Conservation (phyloP, 2,329 filamentous ascomycete genomes). For the Neonectria ditissima region DNA sequence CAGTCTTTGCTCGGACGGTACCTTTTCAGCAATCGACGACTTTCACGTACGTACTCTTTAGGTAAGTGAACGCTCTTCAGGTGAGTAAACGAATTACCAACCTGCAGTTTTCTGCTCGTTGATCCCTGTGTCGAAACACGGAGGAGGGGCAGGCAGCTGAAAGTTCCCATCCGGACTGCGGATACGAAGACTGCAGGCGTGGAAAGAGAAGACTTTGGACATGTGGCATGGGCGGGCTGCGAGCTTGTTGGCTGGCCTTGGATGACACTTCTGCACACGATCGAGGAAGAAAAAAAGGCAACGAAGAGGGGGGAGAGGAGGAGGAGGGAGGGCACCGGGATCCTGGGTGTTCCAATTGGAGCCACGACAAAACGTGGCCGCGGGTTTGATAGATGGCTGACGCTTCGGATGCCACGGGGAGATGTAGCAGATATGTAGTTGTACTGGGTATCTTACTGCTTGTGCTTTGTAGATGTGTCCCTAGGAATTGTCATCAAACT, state of each 20-base stretch:
- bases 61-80: not conserved
- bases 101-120: not conserved
- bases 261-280: conserved; percentile 25
- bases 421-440: too few species aligned
- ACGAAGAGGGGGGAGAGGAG: conserved; percentile 1
- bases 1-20: not conserved
- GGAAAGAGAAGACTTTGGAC: not conserved
- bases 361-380: not conserved
- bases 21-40: not conserved
- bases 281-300: conserved; percentile 8
- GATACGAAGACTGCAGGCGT: conserved; percentile 1
- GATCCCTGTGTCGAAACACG: conserved; percentile 1
- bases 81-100: not conserved
- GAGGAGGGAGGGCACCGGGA: conserved; percentile 5
- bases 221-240: conserved; percentile 21
- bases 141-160: not conserved
- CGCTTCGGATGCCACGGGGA: conserved; percentile 9
- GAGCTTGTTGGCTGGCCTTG: conserved; percentile 20
- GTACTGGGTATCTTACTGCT: too few species aligned
- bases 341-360: conserved; percentile 15
- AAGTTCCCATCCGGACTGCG: not conserved
- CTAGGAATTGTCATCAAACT: not conserved
- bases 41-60: not conserved
- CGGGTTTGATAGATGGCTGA: conserved; percentile 1
- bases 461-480: too few species aligned